Percentiles rank a stretch among this genome's conserved stretches.
Evolutionary conservation across 257 asterid species (phyloP).

Genomic region (Primulina eburnea): DNA sequence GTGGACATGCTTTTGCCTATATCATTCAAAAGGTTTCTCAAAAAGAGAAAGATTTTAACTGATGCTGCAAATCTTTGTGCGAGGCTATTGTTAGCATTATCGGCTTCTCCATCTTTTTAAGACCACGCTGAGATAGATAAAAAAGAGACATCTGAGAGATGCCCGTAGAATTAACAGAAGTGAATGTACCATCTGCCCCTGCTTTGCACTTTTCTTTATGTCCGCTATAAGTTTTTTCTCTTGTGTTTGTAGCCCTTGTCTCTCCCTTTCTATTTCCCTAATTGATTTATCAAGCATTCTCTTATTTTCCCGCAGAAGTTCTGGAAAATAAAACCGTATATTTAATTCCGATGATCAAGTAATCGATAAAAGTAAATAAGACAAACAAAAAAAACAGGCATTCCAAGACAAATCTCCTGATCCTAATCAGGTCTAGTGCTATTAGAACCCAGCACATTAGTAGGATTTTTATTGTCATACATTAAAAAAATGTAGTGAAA

Average conservation of each 20-base stretch:
- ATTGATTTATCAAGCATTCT: conserved; percentile 47
- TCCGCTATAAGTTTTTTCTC: conserved; percentile 52
- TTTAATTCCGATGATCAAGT: not conserved
- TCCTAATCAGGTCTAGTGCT: not conserved
- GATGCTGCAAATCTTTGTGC: too few relatives aligned
- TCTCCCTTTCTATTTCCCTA: conserved; percentile 29
- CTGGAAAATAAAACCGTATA: conserved; percentile 22
- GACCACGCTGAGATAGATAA: too few relatives aligned
- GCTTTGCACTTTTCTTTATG: conserved; percentile 71
- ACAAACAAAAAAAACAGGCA: not conserved
- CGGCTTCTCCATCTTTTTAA: not conserved
- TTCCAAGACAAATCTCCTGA: not conserved
- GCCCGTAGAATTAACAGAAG: conserved; percentile 8
- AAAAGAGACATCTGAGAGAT: conserved; percentile 3
- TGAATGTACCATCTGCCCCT: conserved; percentile 82
- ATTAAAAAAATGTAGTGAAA: too few relatives aligned
- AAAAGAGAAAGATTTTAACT: too few relatives aligned
- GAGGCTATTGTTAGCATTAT: too few relatives aligned
- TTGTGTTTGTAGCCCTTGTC: conserved; percentile 17
- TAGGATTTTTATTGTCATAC: not conserved
- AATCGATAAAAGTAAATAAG: not conserved
- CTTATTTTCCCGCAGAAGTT: conserved; percentile 42
- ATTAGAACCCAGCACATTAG: not conserved
- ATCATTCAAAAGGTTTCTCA: too few relatives aligned
- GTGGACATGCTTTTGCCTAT: too few relatives aligned